Conservation (phyloP, 441 rosid genomes). For the Erodium texanum region DNA sequence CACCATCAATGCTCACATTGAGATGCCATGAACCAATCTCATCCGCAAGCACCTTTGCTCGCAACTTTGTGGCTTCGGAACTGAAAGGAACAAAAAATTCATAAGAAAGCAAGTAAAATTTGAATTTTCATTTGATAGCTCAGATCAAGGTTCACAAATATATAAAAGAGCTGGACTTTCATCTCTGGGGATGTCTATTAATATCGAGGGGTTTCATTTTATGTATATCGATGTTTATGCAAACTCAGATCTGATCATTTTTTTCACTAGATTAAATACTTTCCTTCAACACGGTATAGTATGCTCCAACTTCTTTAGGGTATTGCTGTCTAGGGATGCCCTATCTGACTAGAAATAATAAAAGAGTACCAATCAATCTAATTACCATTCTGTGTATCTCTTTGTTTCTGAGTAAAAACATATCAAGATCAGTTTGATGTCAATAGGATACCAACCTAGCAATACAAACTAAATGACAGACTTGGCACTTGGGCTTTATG, state of each 20-base stretch:
- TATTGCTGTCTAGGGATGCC: neutral
- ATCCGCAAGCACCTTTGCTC: conserved; percentile 74
- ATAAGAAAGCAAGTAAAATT: neutral
- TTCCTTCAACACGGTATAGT: neutral
- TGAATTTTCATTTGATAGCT: neutral
- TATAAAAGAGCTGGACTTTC: neutral
- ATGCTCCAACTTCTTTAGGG: neutral
- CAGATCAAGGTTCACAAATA: neutral
- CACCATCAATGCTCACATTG: conserved; percentile 71
- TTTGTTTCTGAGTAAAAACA: neutral
- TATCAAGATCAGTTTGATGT: neutral
- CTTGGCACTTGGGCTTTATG: neutral
- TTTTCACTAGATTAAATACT: neutral
- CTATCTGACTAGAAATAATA: neutral
- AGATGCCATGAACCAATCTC: conserved; percentile 99
- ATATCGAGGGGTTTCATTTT: neutral
- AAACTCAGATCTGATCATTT: neutral
- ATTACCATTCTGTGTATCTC: neutral
- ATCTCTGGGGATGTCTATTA: neutral
- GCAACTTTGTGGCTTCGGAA: conserved; percentile 64
- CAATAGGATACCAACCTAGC: neutral
- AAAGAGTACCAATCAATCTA: neutral
- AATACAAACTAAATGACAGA: neutral
- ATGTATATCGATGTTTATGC: neutral
- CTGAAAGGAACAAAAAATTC: conserved; percentile 29